A percentile compares a stretch with the other conserved stretches of the same genome.
These are phyloP conservation scores for Chaetomiaceae sp. DNA, from an alignment of 2,329 filamentous ascomycete species.

Conservation along the genomic window DNA sequence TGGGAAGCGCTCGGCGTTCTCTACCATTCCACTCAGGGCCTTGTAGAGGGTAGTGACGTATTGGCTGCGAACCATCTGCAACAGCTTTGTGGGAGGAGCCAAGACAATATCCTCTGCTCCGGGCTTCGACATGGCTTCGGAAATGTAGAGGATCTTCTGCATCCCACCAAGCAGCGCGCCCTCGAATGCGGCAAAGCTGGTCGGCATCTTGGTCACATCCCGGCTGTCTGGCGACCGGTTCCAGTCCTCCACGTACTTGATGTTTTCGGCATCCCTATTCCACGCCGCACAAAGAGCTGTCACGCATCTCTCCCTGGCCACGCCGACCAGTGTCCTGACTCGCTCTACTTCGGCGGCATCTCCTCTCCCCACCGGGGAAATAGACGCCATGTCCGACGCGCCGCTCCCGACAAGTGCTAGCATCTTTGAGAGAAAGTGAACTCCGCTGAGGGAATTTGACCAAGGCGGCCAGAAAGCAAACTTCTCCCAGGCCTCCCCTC, in stretches of 20 bases:
- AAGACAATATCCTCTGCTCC: slow-evolving; percentile 73
- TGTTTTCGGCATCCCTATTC: slow-evolving; percentile 89
- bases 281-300: slow-evolving; percentile 83
- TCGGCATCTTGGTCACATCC: slow-evolving; percentile 88
- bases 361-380: slow-evolving; percentile 58
- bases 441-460: slow-evolving; percentile 87
- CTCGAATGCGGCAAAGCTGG: slow-evolving; percentile 80
- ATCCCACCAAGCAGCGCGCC: slow-evolving; percentile 75
- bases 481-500: slow-evolving; percentile 85
- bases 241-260: slow-evolving; percentile 93
- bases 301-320: slow-evolving; percentile 78
- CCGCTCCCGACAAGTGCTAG: slow-evolving; percentile 79
- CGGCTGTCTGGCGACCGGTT: slow-evolving; percentile 73
- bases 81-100: slow-evolving; percentile 77
- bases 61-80: slow-evolving; percentile 85
- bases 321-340: slow-evolving; percentile 69
- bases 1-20: slow-evolving; percentile 79
- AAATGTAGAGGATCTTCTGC: slow-evolving; percentile 93
- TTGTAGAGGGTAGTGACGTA: slow-evolving; percentile 95
- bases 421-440: slow-evolving; percentile 81
- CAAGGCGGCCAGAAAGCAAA: slow-evolving; percentile 94
- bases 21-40: slow-evolving; percentile 89
- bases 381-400: slow-evolving; percentile 76
- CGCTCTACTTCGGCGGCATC: slow-evolving; percentile 61
- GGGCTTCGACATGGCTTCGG: slow-evolving; percentile 73